Evolutionary conservation across 441 rosid genomes (phyloP), one percentile per base, ranked within the genome.

Genomic region (Arabidopsis hybrid): DNA sequence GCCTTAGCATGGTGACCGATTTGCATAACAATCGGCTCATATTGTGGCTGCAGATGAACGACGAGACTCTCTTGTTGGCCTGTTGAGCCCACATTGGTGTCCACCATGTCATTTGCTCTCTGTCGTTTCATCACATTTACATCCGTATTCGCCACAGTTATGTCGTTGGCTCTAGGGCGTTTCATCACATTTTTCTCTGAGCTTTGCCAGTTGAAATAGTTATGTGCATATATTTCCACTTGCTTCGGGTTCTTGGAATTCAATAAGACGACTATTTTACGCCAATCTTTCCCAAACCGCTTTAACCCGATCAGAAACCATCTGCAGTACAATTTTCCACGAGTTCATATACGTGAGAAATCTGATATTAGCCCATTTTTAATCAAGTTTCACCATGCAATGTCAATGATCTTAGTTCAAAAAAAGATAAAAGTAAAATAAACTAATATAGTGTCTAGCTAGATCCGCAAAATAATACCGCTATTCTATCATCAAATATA

Each of bases 291-390:
- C 50, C 49, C 42, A 56, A 35, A 65, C 47, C 59, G 49, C 13
- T 39, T 11, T 36, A 73, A 56, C 36, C 76, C 76, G 29, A 72
- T 72, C 56, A 63, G 14, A 47, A 72, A 72, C 70, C 76, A 72
- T 56, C 77, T 73, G 69, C 76, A 36, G 7, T 36, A 62, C 8
- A 34, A 5, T 26, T 51, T 26, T 14, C 36, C 36, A 58, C 1
- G 5, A 14, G 52, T 50, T 39, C 75, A 60, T 46, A 60, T 47
- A 16, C 34, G 29, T 26, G 29, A 26, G 29, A 36, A 36, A 36
- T 60, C 38, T 49, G 8, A 70, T 16, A 59, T 70, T 21, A 62
- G 14, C 67, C n/a, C 17, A 31, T 26, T 43, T 29, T 34, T 42
- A 59, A 47, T 26, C 29, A 70, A 47, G 49, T 13, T 57, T 58